Evolutionary conservation across 805 yeast species (phyloP).

Genomic region (Candida berthetii): DNA sequence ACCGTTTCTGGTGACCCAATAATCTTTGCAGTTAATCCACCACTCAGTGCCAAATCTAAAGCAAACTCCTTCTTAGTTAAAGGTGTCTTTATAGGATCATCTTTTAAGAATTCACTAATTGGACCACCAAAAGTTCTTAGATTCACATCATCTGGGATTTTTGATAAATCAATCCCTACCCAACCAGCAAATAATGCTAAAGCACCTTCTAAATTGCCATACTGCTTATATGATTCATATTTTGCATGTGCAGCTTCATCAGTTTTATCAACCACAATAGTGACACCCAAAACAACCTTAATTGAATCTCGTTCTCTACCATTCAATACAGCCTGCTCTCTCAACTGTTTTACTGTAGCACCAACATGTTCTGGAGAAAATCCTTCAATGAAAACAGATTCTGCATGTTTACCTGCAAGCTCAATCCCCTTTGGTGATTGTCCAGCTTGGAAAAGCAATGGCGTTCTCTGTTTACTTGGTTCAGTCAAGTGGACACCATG

Average conservation of each 20-base stretch:
- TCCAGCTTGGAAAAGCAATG: constrained; percentile 39
- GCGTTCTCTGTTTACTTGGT: constrained; percentile 36
- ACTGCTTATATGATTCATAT: constrained; percentile 21
- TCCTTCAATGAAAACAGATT: constrained; percentile 31
- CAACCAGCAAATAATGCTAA: constrained; percentile 37
- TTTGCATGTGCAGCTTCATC: constrained; percentile 33
- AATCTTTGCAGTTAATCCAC: constrained; percentile 25
- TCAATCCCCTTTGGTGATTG: constrained; percentile 32
- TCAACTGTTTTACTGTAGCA: constrained; percentile 23
- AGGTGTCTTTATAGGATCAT: constrained; percentile 25
- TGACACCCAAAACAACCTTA: constrained; percentile 30
- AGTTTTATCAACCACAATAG: constrained; percentile 31
- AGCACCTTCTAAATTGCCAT: constrained; percentile 35
- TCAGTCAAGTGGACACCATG: constrained; percentile 27
- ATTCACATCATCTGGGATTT: constrained; percentile 22
- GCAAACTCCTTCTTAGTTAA: constrained; percentile 22
- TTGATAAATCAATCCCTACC: constrained; percentile 36
- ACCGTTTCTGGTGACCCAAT: constrained; percentile 31
- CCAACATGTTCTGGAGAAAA: constrained; percentile 25
- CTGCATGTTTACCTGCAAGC: constrained; percentile 37
- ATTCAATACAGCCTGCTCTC: constrained; percentile 23
- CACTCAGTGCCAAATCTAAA: constrained; percentile 20
- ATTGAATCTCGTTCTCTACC: constrained; percentile 29
- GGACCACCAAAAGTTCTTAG: constrained; percentile 1
- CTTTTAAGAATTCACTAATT: constrained; percentile 5